A percentile compares a stretch with the other conserved stretches of the same genome.
phyloP scores from a whole-genome alignment of 495 filamentous ascomycete species.

The Pseudevernia furfuracea region DNA sequence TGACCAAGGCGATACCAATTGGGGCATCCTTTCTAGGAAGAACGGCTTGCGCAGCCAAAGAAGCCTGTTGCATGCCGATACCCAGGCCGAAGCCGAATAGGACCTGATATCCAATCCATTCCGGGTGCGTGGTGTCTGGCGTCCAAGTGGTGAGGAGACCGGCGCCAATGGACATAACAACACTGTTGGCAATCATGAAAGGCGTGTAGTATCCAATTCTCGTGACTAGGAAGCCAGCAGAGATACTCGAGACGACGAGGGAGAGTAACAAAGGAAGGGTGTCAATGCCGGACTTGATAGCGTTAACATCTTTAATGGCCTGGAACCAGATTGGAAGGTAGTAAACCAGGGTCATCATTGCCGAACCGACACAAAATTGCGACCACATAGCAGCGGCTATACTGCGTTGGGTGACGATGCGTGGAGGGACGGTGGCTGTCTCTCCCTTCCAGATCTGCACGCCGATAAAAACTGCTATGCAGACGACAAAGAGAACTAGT shows the following conservation, averaged over 20 bases:
- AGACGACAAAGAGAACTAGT: constrained; percentile 40
- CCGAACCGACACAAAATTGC: constrained; percentile 26
- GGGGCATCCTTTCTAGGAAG: constrained; percentile 50
- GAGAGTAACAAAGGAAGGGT: constrained; percentile 40
- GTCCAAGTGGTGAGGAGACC: constrained; percentile 58
- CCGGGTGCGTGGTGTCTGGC: constrained; percentile 38
- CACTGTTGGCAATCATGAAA: constrained; percentile 44
- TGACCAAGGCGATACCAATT: constrained; percentile 55
- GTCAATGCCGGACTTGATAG: constrained; percentile 34
- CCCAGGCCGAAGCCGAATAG: constrained; percentile 66
- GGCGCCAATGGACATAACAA: constrained; percentile 51
- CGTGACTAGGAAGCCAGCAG: constrained; percentile 46
- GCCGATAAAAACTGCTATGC: constrained; percentile 38
- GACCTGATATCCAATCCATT: constrained; percentile 66
- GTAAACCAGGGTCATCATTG: constrained; percentile 43
- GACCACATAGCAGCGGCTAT: constrained; percentile 41
- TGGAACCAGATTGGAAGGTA: constrained; percentile 74
- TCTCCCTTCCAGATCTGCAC: constrained; percentile 41
- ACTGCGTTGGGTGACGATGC: constrained; percentile 49
- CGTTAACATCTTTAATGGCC: constrained; percentile 38
- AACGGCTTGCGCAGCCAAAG: constrained; percentile 56
- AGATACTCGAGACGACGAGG: constrained; percentile 40
- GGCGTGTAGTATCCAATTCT: constrained; percentile 61
- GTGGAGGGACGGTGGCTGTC: constrained; percentile 47
- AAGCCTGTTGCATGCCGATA: constrained; percentile 61